phyloP scores from a whole-genome alignment of 2,329 filamentous ascomycete genomes.

The Dichotomopilus funicola region DNA sequence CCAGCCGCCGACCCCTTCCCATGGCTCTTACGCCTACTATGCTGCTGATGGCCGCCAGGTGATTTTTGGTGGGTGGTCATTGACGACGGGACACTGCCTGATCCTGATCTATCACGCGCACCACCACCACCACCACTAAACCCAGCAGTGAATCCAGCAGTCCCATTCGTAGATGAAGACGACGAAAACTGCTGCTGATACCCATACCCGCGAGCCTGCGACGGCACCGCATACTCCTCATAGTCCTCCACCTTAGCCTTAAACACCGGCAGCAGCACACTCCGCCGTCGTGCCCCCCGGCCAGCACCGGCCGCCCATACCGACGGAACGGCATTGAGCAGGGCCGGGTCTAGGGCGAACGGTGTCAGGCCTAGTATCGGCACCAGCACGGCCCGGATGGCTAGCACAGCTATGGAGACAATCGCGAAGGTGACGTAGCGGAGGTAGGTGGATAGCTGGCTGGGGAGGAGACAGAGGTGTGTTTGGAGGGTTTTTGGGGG shows the following conservation, averaged over 20 bases:
- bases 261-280: conserved; percentile 39
- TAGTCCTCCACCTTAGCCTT: conserved; percentile 49
- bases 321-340: too few relatives aligned
- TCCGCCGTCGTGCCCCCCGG: not conserved
- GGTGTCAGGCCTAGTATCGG: conserved; percentile 47
- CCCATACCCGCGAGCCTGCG: conserved; percentile 4
- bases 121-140: not conserved
- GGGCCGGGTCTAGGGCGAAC: conserved; percentile 42
- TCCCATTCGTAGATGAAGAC: not conserved
- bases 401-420: conserved; percentile 44
- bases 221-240: conserved; percentile 29
- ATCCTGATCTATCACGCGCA: not conserved
- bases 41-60: not conserved
- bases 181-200: too few relatives aligned
- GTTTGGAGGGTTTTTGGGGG: conserved; percentile 74
- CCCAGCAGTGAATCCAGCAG: too few relatives aligned
- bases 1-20: conserved; percentile 21
- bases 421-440: conserved; percentile 63
- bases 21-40: conserved; percentile 23
- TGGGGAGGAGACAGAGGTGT: conserved; percentile 83
- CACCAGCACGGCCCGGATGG: conserved; percentile 50
- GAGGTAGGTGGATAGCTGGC: conserved; percentile 78
- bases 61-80: too few relatives aligned
- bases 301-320: too few relatives aligned
- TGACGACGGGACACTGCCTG: not conserved